phyloP scores from a whole-genome alignment of 768 basidiomycete genomes.

The Boletales sp. region DNA sequence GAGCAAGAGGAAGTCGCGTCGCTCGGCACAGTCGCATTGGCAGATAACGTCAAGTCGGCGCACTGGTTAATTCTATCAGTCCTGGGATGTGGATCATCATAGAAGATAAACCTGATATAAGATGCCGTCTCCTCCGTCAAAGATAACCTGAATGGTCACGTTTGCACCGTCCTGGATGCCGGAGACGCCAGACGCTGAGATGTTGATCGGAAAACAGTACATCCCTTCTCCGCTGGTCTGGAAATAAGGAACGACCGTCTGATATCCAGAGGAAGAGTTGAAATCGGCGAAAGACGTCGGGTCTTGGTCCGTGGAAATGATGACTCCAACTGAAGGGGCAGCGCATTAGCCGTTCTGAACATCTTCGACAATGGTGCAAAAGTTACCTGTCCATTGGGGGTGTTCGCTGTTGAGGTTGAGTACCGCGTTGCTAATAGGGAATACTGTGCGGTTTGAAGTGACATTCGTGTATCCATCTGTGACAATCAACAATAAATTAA shows the following conservation, averaged over 20 bases:
- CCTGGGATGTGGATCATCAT: background rate
- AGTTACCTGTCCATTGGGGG: constrained; percentile 51
- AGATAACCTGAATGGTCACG: constrained; percentile 57
- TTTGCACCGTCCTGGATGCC: constrained; percentile 56
- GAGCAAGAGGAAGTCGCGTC: constrained; percentile 34
- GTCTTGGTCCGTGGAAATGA: constrained; percentile 53
- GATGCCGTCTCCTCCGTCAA: constrained; percentile 50
- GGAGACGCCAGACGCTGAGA: constrained; percentile 45
- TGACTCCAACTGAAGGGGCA: constrained; percentile 41
- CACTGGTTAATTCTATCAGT: constrained; percentile 45
- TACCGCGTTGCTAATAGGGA: constrained; percentile 63
- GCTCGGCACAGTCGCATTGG: constrained; percentile 47
- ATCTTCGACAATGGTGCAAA: background rate
- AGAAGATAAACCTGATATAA: constrained; percentile 57
- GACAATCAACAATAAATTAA: constrained; percentile 35
- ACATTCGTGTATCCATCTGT: constrained; percentile 46
- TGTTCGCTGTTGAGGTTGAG: constrained; percentile 57
- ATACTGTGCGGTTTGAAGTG: constrained; percentile 54
- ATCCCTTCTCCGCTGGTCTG: constrained; percentile 52
- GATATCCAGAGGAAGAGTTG: constrained; percentile 36
- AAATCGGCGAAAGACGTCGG: constrained; percentile 61
- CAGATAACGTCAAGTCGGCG: constrained; percentile 71
- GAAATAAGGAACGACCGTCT: constrained; percentile 46
- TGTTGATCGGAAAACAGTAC: constrained; percentile 66
- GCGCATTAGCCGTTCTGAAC: background rate